Base-by-base conservation (phyloP, 1,139 yeast genomes). In the Meyerozyma smithsonii region DNA sequence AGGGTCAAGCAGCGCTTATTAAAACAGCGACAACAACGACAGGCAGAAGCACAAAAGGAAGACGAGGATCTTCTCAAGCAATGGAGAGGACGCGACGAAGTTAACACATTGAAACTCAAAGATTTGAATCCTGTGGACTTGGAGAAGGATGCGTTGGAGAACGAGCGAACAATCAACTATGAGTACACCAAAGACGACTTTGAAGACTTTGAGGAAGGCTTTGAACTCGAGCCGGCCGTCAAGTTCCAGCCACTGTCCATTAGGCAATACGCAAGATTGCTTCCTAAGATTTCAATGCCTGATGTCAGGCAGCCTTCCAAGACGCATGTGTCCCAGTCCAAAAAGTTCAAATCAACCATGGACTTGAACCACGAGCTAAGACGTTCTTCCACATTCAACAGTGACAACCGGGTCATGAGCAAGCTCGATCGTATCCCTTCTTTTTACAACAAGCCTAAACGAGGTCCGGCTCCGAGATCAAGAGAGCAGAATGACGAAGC, bases 351-450 rank as follows among this genome's bases (percentile, higher is more conserved):
- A 39, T 66, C 72, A 4, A 58, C 63, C 19, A 57, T 64, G 60
- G 69, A 64, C 43, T 43, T 55, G 19, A 46, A 43, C 4, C 46
- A 41, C 11, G 45, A 37, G 8, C 41, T 42, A 2, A 46, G 45
- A 23, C 54, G 49, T 28, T 58, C 54, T 34, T 63, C 64, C 0
- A 52, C 54, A 11, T 64, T 62, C 49, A 64, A 65, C 41, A 55
- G 57, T 45, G 61, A 62, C 39, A 62, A 64, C 45, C 57, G 58
- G 37, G 59, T 69, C 15, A 66, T 66, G 35, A 49, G 61, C 34
- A 69, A 66, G 45, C 51, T 70, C 33, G 72, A 69, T 43, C 51
- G 76, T 26, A 69, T 69, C 35, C 75, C 75, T 0, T 69, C 74
- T 1, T 70, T 70, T 46, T 66, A 68, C 46, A 55, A 53, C 32